Percentiles rank a stretch among this genome's conserved stretches.
phyloP scores from a whole-genome alignment of 495 filamentous ascomycete species.

The Emericellopsis terricola region DNA sequence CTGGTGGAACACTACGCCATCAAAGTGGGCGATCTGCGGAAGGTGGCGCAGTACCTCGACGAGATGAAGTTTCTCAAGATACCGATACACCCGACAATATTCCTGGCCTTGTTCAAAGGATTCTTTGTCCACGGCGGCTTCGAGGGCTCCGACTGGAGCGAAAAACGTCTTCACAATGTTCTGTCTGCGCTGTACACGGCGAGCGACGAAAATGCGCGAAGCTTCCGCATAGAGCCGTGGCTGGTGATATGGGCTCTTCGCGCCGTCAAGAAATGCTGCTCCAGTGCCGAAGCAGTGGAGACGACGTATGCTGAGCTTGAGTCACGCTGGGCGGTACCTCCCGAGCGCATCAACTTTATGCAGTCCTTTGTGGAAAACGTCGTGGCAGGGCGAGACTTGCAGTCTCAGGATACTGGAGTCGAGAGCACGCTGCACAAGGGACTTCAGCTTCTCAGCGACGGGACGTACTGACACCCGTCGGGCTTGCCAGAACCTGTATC shows the following conservation, averaged over 20 bases:
- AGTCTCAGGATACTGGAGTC: too few species aligned
- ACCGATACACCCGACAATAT: slow-evolving; percentile 41
- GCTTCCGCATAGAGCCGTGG: slow-evolving; percentile 28
- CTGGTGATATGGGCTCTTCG: slow-evolving; percentile 27
- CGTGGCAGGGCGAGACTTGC: neutral
- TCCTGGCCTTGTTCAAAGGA: slow-evolving; percentile 51
- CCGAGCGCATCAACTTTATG: slow-evolving; percentile 18
- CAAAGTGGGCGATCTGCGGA: slow-evolving; percentile 36
- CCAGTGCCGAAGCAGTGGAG: slow-evolving; percentile 13
- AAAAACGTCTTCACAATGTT: slow-evolving; percentile 32
- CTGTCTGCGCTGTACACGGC: slow-evolving; percentile 23
- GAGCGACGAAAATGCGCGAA: slow-evolving; percentile 16
- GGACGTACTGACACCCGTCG: too few species aligned
- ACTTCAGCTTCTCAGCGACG: too few species aligned
- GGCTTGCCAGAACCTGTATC: too few species aligned
- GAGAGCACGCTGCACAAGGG: neutral
- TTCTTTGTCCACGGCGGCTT: slow-evolving; percentile 55
- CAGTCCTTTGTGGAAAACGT: slow-evolving; percentile 10
- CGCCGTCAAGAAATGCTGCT: slow-evolving; percentile 24
- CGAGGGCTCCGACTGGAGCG: slow-evolving; percentile 44
- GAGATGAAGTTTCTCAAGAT: slow-evolving; percentile 45
- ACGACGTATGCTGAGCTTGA: slow-evolving; percentile 22
- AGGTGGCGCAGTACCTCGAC: slow-evolving; percentile 35
- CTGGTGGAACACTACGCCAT: slow-evolving; percentile 37
- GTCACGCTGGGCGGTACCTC: slow-evolving; percentile 16